Evolutionary conservation across 805 yeast genomes (phyloP).

Genomic region (Nakazawaea populi): DNA sequence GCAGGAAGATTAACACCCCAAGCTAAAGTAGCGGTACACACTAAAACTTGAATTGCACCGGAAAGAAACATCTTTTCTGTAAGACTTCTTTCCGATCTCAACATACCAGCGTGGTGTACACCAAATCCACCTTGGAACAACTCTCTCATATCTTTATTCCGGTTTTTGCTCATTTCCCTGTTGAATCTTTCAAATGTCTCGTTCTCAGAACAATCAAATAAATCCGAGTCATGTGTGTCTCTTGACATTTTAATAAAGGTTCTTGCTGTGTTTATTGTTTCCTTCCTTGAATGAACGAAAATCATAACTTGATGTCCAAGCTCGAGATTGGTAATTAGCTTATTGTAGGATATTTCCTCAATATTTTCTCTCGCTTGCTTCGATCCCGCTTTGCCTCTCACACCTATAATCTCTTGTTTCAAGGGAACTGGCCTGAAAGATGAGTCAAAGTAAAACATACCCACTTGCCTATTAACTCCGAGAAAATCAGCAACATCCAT

Average conservation of each 20-base stretch:
- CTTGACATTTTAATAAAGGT: slow-evolving; percentile 65
- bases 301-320: slow-evolving; percentile 91
- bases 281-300: slow-evolving; percentile 93
- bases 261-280: slow-evolving; percentile 79
- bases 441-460: slow-evolving; percentile 92
- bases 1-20: slow-evolving; percentile 99
- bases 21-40: slow-evolving; percentile 96
- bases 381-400: slow-evolving; percentile 78
- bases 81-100: slow-evolving; percentile 81
- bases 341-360: slow-evolving; percentile 73
- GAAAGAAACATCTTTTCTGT: slow-evolving; percentile 81
- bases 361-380: slow-evolving; percentile 65
- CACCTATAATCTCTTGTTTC: slow-evolving; percentile 83
- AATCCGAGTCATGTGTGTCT: slow-evolving; percentile 45
- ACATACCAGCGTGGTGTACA: slow-evolving; percentile 96
- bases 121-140: slow-evolving; percentile 82
- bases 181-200: slow-evolving; percentile 37
- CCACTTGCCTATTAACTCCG: slow-evolving; percentile 83
- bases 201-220: slow-evolving; percentile 52
- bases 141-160: slow-evolving; percentile 76
- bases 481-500: slow-evolving; percentile 92
- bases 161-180: slow-evolving; percentile 65
- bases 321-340: slow-evolving; percentile 57
- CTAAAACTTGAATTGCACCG: slow-evolving; percentile 84
- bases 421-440: slow-evolving; percentile 92